A percentile compares a stretch with the other conserved stretches of the same genome.
Evolutionary conservation across 2,329 filamentous ascomycete species (phyloP).

Genomic region (Aspergillus sp.): DNA sequence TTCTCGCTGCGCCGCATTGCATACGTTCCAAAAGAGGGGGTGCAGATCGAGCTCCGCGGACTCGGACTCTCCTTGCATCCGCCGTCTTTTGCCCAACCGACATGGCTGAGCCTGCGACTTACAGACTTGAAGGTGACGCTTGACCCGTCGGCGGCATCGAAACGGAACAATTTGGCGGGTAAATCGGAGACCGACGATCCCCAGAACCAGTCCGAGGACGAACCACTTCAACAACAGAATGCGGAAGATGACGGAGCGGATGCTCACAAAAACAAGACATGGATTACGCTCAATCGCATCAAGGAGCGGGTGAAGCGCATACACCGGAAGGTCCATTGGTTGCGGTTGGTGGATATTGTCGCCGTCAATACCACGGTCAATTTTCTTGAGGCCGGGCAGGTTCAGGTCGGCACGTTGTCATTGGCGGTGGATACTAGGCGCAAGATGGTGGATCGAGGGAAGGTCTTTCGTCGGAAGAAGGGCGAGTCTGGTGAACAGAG

Average conservation of each 20-base stretch:
- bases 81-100: constrained; percentile 94
- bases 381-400: constrained; percentile 75
- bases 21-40: constrained; percentile 83
- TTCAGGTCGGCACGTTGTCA: constrained; percentile 82
- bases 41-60: constrained; percentile 85
- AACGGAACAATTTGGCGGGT: constrained; percentile 22
- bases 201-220: constrained; percentile 26
- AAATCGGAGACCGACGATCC: constrained; percentile 23
- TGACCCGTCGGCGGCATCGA: constrained; percentile 65
- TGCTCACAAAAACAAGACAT: constrained; percentile 65
- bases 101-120: constrained; percentile 89
- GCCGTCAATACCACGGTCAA: constrained; percentile 76
- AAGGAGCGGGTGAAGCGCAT: constrained; percentile 86
- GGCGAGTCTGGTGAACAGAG: constrained; percentile 62
- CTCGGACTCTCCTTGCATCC: constrained; percentile 86
- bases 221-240: constrained; percentile 19
- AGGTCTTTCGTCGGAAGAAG: constrained; percentile 80
- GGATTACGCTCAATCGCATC: constrained; percentile 72
- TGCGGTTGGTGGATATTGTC: constrained; percentile 84
- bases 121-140: constrained; percentile 82
- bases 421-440: constrained; percentile 86
- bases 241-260: constrained; percentile 15
- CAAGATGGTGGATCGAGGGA: constrained; percentile 86
- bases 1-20: constrained; percentile 87
- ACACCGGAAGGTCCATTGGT: constrained; percentile 83